Evolutionary conservation across 768 basidiomycete genomes (phyloP).

Genomic region (Pulveroboletus sp.): DNA sequence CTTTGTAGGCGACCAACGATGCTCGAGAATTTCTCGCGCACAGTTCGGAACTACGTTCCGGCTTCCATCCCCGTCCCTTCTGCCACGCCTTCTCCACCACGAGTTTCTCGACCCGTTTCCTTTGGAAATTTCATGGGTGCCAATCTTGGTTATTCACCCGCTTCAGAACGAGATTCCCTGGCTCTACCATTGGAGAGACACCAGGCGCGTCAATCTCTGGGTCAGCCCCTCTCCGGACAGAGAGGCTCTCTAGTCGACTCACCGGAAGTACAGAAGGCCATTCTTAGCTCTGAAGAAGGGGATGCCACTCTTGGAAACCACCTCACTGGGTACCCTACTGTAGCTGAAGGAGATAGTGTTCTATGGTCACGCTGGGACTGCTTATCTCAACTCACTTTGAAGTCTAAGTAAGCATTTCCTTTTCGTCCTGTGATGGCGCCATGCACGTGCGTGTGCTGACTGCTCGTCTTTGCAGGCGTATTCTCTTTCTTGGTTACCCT

Average conservation of each 20-base stretch:
- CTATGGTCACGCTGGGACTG: slow-evolving; percentile 35
- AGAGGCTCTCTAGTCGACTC: slow-evolving; percentile 9
- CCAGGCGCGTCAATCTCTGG: slow-evolving; percentile 5
- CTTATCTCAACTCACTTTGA: slow-evolving; percentile 16
- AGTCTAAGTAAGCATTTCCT: slow-evolving; percentile 16
- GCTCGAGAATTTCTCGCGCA: slow-evolving; percentile 50
- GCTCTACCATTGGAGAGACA: slow-evolving; percentile 11
- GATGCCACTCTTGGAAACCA: slow-evolving; percentile 14
- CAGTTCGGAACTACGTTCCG: slow-evolving; percentile 54
- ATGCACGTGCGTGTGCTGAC: slow-evolving; percentile 8
- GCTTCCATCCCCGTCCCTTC: slow-evolving; percentile 48
- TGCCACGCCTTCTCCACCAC: slow-evolving; percentile 46
- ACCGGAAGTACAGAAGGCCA: slow-evolving; percentile 9
- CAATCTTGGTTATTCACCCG: slow-evolving; percentile 18
- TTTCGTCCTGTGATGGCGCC: neutral
- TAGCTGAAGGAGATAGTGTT: slow-evolving; percentile 28
- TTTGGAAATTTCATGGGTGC: slow-evolving; percentile 42
- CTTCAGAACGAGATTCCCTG: slow-evolving; percentile 10
- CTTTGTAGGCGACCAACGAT: slow-evolving; percentile 44
- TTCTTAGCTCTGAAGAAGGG: slow-evolving; percentile 24
- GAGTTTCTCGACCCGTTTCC: slow-evolving; percentile 47
- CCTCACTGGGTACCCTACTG: slow-evolving; percentile 29
- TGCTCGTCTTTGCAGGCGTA: slow-evolving; percentile 28
- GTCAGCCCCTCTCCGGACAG: slow-evolving; percentile 7
- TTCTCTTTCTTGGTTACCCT: slow-evolving; percentile 54